Evolutionary conservation across 495 filamentous ascomycete genomes (phyloP), one percentile per base, ranked within the genome.

Genomic region (Glarea lozoyensis): DNA sequence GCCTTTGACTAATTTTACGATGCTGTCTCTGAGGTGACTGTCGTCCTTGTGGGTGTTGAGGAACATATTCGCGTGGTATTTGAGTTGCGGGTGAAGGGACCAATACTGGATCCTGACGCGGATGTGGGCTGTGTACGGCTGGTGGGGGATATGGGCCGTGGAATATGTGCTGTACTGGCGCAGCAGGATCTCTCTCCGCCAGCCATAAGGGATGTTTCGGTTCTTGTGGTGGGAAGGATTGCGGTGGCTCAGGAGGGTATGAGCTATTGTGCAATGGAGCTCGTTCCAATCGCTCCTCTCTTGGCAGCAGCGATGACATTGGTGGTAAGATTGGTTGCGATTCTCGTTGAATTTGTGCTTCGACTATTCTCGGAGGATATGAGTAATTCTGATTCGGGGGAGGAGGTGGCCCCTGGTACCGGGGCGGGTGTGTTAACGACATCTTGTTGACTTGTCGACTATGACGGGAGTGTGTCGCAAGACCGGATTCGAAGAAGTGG

Each of bases 291-390:
- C 15, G 32, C 15, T 35, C 32, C 10, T 35, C 10, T 15, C 9
- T 35, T 35, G 32, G 32, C 32, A 35, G 15, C 9, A 35, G 15
- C 17, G 32, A 35, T 35, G 32, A 35, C 32, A 35, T 35, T 35
- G 32, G 32, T 9, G 32, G 32, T 15, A 35, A 16, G 9, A 15
- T 10, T 9, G 32, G 10, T 15, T 35, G 32, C 6, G 5, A 15
- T 15, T 9, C 32, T 35, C 32, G 10, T 35, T 9, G 32, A 16
- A 10, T 9, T 6, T 6, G 15, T 6, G 7, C 17, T 35, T 35
- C 32, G 9, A 9, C 15, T 9, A 6, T 6, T 11, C 10, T 6
- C 6, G 32, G 15, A 10, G 15, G 9, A 15, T 35, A 35, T 16
- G 32, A 15, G 32, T 35, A 16, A 6, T 6, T 16, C 15, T 35